Evolutionary conservation across 2,329 filamentous ascomycete genomes (phyloP).

Genomic region (Hortaea sp.): DNA sequence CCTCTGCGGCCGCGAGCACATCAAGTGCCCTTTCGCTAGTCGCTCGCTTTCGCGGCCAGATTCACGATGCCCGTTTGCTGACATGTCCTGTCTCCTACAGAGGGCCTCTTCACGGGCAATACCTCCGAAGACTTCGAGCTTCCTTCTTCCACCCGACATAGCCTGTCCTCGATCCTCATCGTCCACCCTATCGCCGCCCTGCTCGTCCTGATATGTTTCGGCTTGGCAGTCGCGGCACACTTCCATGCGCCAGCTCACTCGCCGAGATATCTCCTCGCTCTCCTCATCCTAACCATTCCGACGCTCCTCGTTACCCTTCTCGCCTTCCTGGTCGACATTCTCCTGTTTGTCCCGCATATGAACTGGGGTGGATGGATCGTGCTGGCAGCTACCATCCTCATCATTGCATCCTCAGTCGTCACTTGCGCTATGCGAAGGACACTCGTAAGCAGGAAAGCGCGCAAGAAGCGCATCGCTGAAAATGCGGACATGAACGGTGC

Average conservation of each 20-base stretch:
- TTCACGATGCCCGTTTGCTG: not conserved
- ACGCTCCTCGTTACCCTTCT: slow-evolving; percentile 75
- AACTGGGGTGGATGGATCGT: slow-evolving; percentile 93
- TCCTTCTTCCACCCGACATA: slow-evolving; percentile 54
- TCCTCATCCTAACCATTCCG: slow-evolving; percentile 79
- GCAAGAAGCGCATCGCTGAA: slow-evolving; percentile 81
- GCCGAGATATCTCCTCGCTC: slow-evolving; percentile 69
- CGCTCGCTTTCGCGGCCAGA: not conserved
- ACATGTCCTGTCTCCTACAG: slow-evolving; percentile 23
- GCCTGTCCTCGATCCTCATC: slow-evolving; percentile 79
- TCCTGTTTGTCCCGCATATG: slow-evolving; percentile 89
- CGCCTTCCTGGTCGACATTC: slow-evolving; percentile 84
- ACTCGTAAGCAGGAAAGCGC: slow-evolving; percentile 81
- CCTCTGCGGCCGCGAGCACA: not conserved
- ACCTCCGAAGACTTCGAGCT: slow-evolving; percentile 46
- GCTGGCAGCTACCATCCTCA: slow-evolving; percentile 75
- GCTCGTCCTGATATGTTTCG: slow-evolving; percentile 73
- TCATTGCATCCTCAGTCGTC: slow-evolving; percentile 70
- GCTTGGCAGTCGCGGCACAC: slow-evolving; percentile 70
- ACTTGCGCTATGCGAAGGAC: slow-evolving; percentile 93
- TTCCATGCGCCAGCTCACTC: slow-evolving; percentile 84
- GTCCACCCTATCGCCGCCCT: slow-evolving; percentile 86
- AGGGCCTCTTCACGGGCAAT: slow-evolving; percentile 36
- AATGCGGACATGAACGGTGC: slow-evolving; percentile 97
- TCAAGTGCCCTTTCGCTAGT: not conserved